These are phyloP conservation scores for Phytophthora idaei DNA, from an alignment of 352 stramenopile genomes.

Conservation along the genomic window DNA sequence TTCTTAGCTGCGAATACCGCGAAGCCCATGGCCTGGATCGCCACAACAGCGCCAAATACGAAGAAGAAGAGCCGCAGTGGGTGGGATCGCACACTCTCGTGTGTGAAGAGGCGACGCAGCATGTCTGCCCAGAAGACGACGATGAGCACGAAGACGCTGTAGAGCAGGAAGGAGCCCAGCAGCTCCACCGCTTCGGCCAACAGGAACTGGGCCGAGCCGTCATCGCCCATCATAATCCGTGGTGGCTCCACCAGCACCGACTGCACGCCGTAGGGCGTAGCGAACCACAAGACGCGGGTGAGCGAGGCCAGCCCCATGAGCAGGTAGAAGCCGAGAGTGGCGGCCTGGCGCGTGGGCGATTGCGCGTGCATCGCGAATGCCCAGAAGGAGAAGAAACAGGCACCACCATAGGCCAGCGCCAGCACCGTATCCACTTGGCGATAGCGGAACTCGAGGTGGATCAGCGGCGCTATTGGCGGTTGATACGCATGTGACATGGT, in stretches of 20 bases:
- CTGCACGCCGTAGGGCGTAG: slow-evolving; percentile 73
- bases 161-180: slow-evolving; percentile 93
- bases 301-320: slow-evolving; percentile 72
- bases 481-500: slow-evolving; percentile 16
- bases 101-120: slow-evolving; percentile 91
- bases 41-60: slow-evolving; percentile 68
- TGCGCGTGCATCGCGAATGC: slow-evolving; percentile 76
- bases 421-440: slow-evolving; percentile 83
- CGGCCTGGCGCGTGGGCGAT: slow-evolving; percentile 55
- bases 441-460: slow-evolving; percentile 82
- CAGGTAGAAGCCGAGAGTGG: slow-evolving; percentile 84
- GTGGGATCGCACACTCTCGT: slow-evolving; percentile 71
- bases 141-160: slow-evolving; percentile 98
- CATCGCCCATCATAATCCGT: slow-evolving; percentile 65
- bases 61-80: slow-evolving; percentile 92
- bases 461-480: slow-evolving; percentile 47
- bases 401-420: slow-evolving; percentile 71
- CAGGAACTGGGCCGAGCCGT: slow-evolving; percentile 74
- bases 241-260: slow-evolving; percentile 70
- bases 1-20: slow-evolving; percentile 80
- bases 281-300: slow-evolving; percentile 75
- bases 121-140: slow-evolving; percentile 98
- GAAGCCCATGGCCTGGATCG: slow-evolving; percentile 86
- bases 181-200: slow-evolving; percentile 89
- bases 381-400: slow-evolving; percentile 85